phyloP scores from a whole-genome alignment of 2,329 filamentous ascomycete genomes.

The Cladosporium sp. region DNA sequence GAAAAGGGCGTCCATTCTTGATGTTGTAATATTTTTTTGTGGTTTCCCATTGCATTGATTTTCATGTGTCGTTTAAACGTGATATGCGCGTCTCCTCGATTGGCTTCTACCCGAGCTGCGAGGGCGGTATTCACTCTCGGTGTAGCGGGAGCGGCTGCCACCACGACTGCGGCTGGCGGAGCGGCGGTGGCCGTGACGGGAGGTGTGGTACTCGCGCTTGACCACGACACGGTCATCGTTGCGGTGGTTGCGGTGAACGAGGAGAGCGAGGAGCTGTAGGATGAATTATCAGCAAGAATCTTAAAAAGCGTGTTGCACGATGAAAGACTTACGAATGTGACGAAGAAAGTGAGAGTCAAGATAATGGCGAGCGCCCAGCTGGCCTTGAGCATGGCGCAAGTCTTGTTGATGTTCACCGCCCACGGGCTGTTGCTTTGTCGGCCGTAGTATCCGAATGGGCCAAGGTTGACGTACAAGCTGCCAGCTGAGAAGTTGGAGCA shows the following conservation, averaged over 20 bases:
- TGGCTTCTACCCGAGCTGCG: constrained; percentile 10
- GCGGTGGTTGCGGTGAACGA: constrained; percentile 49
- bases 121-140: constrained; percentile 18
- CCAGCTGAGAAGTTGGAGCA: constrained; percentile 53
- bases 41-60: not conserved
- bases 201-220: constrained; percentile 53
- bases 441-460: constrained; percentile 27
- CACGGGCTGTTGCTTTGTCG: constrained; percentile 47
- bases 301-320: not conserved
- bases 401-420: constrained; percentile 64
- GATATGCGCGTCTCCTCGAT: constrained; percentile 11
- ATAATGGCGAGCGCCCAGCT: constrained; percentile 88
- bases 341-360: constrained; percentile 76
- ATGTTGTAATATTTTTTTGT: not conserved
- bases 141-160: constrained; percentile 33
- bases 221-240: constrained; percentile 53
- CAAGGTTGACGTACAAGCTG: constrained; percentile 47
- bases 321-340: constrained; percentile 61
- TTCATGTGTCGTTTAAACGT: not conserved
- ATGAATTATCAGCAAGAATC: not conserved
- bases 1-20: not conserved
- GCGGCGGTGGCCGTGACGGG: constrained; percentile 46
- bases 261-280: constrained; percentile 60
- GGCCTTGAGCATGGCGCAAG: constrained; percentile 90
- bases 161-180: constrained; percentile 32